These are phyloP conservation scores for Sorghum bicolor DNA, from an alignment of 176 grass and related monocot genomes.

Conservation along the genomic window DNA sequence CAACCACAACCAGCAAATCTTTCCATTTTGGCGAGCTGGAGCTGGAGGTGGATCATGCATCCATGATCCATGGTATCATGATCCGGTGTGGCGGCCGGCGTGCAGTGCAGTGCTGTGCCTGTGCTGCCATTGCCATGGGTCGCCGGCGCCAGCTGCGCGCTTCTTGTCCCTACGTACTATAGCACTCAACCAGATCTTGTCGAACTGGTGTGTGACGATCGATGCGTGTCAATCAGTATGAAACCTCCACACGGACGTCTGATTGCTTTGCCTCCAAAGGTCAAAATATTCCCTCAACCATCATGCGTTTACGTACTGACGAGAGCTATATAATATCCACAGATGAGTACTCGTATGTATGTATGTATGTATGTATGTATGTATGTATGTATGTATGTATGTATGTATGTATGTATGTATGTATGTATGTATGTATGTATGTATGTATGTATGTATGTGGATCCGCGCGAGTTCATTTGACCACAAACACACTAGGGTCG, in stretches of 20 bases:
- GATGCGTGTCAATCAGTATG: not conserved
- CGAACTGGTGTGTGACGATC: not conserved
- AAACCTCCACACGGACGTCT: not conserved
- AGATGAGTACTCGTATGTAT: no score
- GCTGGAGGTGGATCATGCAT: not conserved
- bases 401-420: no score
- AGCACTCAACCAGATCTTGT: not conserved
- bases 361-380: no score
- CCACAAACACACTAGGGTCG: no score
- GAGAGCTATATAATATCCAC: no score
- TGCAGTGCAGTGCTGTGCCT: no score
- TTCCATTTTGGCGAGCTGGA: no score
- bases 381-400: no score
- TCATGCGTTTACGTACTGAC: not conserved
- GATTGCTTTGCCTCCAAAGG: not conserved
- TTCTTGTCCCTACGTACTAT: not conserved
- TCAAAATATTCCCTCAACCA: slow-evolving; percentile 35
- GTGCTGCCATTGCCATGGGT: not conserved
- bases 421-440: no score
- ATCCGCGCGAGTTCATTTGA: no score
- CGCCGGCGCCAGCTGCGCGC: not conserved
- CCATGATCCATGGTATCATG: slow-evolving; percentile 15
- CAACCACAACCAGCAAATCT: no score
- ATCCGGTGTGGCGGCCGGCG: not conserved
- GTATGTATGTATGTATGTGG: no score